Evolutionary conservation across 305 asterid species (phyloP), one percentile per base, ranked within the genome.

Genomic region (Fraxinus floribunda): DNA sequence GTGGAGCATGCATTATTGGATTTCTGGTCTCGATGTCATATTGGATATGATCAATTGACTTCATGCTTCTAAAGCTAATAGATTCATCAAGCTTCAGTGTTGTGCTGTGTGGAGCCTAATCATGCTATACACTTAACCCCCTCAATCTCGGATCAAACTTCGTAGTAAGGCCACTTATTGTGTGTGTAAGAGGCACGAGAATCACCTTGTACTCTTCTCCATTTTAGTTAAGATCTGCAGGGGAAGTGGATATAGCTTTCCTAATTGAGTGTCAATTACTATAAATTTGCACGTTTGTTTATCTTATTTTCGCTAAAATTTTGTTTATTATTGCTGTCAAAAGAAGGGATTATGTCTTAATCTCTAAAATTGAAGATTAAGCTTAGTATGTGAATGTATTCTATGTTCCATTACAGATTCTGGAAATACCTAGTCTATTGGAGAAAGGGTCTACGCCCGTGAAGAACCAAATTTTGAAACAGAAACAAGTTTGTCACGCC

Each of bases 361-460:
- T 64, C 35, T 30, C 72, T 20, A 64, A 64, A 2, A 24, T 64
- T 64, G 29, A 46, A 15, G 18, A 46, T 15, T 46, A 46, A 46
- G 66, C 70, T 24, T 81, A n/a, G 35, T 24, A n/a, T 2, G 64
- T 75, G 20, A 52, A 8, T 73, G 79, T 49, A 74, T 83, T 79
- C 7, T 38, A 20, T n/a, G 57, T 22, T 62, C 2, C 41, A 62
- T 75, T 77, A 26, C 93, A 94, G 98, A 93, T 94, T 75, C 83
- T 94, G 46, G 95, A 93, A 82, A 93, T 83, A 34, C 98, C 98
- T 55, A 91, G 92, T 80, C 86, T 94, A 76, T 77, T 91, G 81
- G 98, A 93, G 88, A 91, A 94, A 86, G 97, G 98, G 74, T 94
- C 98, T 5, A 81, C 85, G 39, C 94, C 92, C 0, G 92, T 90